Evolutionary conservation across 2,329 filamentous ascomycete species (phyloP).

Genomic region (Colletotrichum aenigma): DNA sequence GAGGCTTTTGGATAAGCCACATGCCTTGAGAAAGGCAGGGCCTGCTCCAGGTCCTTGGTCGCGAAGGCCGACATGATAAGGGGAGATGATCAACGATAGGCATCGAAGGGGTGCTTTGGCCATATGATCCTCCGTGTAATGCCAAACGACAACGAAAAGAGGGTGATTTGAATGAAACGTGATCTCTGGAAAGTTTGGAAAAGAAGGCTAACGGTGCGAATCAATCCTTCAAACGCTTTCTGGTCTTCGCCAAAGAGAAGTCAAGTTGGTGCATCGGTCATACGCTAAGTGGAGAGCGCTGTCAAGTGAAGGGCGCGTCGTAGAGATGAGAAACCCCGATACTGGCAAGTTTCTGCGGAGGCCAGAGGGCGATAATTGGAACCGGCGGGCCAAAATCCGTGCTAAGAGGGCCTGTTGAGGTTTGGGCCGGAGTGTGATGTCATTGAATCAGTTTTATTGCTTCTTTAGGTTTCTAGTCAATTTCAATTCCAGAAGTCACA

Average conservation of each 20-base stretch:
- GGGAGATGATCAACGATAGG: not conserved
- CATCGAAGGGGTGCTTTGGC: not conserved
- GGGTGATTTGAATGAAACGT: not conserved
- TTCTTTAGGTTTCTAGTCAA: not conserved
- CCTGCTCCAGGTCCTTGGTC: not conserved
- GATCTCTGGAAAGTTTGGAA: not conserved
- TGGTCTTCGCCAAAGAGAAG: not conserved
- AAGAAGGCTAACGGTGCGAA: not conserved
- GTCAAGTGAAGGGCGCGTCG: not conserved
- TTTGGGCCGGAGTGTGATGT: not conserved
- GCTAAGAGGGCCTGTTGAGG: not conserved
- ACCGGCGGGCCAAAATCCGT: not conserved
- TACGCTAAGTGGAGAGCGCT: not conserved
- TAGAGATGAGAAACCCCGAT: not conserved
- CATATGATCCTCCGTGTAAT: not conserved
- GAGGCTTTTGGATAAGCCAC: not conserved
- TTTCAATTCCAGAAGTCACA: not conserved
- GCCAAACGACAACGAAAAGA: not conserved
- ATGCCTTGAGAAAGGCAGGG: not conserved
- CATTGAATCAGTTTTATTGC: not conserved
- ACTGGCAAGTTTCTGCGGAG: not conserved
- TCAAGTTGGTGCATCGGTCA: not conserved
- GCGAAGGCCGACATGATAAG: not conserved
- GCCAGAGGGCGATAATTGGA: not conserved
- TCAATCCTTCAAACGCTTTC: not conserved